phyloP scores from a whole-genome alignment of 2,329 filamentous ascomycete genomes.

The Fusarium liriodendri region DNA sequence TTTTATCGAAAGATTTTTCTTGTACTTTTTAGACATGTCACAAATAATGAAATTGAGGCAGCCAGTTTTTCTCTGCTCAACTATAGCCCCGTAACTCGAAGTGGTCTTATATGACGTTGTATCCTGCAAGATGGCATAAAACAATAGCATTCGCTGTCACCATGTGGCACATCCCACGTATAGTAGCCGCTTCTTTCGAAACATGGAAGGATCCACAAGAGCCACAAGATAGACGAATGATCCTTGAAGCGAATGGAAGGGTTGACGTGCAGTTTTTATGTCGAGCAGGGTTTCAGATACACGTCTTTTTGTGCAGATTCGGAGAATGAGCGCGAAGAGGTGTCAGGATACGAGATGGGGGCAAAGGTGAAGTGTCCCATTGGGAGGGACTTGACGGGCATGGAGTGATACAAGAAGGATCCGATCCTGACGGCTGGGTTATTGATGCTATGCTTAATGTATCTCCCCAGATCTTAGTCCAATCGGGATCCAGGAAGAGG shows the following conservation, averaged over 20 bases:
- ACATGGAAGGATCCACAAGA: background rate
- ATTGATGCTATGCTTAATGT: background rate
- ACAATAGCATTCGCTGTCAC: background rate
- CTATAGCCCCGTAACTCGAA: background rate
- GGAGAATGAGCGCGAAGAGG: background rate
- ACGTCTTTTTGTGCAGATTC: background rate
- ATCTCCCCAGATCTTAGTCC: background rate
- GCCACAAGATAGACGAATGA: background rate
- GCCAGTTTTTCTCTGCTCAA: background rate
- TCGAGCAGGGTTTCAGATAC: background rate
- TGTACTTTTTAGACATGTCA: background rate
- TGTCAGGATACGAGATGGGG: background rate
- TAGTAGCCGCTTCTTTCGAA: background rate
- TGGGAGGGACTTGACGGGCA: background rate
- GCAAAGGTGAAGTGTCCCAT: background rate
- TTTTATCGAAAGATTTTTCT: background rate
- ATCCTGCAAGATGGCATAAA: background rate
- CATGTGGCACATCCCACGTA: background rate
- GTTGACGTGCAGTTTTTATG: background rate
- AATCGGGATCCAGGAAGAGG: background rate
- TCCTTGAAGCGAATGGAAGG: background rate
- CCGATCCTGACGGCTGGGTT: background rate
- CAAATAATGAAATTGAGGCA: background rate
- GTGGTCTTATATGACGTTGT: background rate
- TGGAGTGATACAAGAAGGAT: background rate